Base-by-base conservation (phyloP, 345 rosid genomes). In the Euphorbia peplus region DNA sequence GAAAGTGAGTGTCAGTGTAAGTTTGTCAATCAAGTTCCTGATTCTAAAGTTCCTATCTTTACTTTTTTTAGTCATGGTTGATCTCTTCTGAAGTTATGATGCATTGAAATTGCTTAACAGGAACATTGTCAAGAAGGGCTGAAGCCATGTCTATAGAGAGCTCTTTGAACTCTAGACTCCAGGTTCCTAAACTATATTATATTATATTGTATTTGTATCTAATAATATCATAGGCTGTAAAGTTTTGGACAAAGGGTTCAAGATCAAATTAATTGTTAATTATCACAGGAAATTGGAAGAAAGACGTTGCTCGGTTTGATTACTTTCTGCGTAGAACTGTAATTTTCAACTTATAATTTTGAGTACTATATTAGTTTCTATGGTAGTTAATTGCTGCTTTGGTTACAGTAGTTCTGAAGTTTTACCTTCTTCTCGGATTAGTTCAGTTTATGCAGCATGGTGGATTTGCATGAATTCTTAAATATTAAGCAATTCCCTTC, bases 1-100 rank as follows among this genome's bases (percentile, higher is more conserved):
- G 96, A 87, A 80, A 92, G 95, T 85, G 99, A 95, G 75, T 92
- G 99, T 1, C 95, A 97, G 41, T 92, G 98, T 74, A 98, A 95
- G 84, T 87, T 95, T 80, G 80, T 95, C 57, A 86, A 88, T 39
- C 99, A 90, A 82, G 99, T 95, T 70, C 99, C 99, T 62, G 99
- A 66, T 79, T 63, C 44, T 46, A 54, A 59, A 69, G 32, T 54
- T 59, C 21, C 56, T 51, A 53, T 30, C 18, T 46, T 55, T 30
- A 4, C 29, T 13, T 42, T 30, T 47, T n/a, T 58, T 64, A 55
- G 14, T 29, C 13, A 19, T 29, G 52, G 60, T 30, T 56, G 56
- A 9, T 24, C 47, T 50, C 10, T 42, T 73, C 32, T 63, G n/a
- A n/a, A n/a, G n/a, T n/a, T n/a, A n/a, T n/a, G n/a, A n/a, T n/a